Evolutionary conservation across 2,329 filamentous ascomycete genomes (phyloP), one percentile per base, ranked within the genome.

Genomic region (Fusarium equiseti): DNA sequence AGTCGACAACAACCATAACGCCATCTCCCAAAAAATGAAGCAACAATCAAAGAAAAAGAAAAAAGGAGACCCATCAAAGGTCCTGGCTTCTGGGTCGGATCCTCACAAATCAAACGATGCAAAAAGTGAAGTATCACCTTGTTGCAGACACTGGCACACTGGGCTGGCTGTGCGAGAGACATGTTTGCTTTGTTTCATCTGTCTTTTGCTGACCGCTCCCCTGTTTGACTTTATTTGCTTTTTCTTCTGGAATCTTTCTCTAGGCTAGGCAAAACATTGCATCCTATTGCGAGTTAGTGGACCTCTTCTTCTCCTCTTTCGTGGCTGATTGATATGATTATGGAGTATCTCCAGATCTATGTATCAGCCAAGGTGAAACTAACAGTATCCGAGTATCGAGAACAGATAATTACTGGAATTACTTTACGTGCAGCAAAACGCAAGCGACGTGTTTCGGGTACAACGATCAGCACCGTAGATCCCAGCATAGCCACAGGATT

Each of bases 221-320:
- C 46, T 59, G 63, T 65, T 38, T 38, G 60, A 55, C 57, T n/a
- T 38, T 38, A 46, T 67, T 74, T 74, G 70, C 72, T 75, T 74
- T 74, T 74, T 72, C 35, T 50, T 73, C 67, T 73, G 62, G 64
- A 72, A 67, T 61, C 58, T 53, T 66, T 70, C 72, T 67, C 63
- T 38, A 35, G 66, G 66, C 54, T 24, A 46, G 13, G 32, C 50
- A 52, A 42, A 32, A 18, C 49, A 38, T 42, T 49, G 24, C 22
- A 62, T 45, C 40, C 45, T 53, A 38, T 46, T 40, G 32, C 11
- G 27, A 38, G 52, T 70, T 58, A 63, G 26, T 26, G 49, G 20
- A 32, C 56, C 18, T n/a, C 18, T 42, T 42, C 24, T 22, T 29
- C 24, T 59, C 42, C 16, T 48, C 26, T 27, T 38, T 56, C 35